phyloP scores from a whole-genome alignment of 768 basidiomycete genomes.

The Naematelia encephala region DNA sequence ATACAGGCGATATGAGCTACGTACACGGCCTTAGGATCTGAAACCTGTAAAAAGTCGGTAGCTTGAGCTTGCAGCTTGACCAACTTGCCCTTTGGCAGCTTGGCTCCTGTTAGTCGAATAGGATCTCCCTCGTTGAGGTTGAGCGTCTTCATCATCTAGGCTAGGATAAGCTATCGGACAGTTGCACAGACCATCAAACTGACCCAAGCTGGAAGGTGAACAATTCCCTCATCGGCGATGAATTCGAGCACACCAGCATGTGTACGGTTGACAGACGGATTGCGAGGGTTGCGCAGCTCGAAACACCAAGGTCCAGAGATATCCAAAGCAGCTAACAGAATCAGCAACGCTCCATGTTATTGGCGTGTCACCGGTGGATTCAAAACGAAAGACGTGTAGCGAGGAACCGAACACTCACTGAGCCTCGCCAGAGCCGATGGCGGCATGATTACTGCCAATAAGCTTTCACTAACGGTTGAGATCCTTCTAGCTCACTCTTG shows the following conservation, averaged over 20 bases:
- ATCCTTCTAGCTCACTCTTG: slow-evolving; percentile 62
- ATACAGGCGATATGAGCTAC: slow-evolving; percentile 46
- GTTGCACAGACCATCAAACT: slow-evolving; percentile 16
- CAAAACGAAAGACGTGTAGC: no score
- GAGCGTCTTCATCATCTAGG: slow-evolving; percentile 93
- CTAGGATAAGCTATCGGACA: slow-evolving; percentile 15
- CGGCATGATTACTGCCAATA: slow-evolving; percentile 83
- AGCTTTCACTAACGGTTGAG: slow-evolving; percentile 3
- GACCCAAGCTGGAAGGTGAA: slow-evolving; percentile 91
- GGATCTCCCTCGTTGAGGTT: slow-evolving; percentile 91
- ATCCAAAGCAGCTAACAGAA: slow-evolving; percentile 64
- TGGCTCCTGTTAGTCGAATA: slow-evolving; percentile 83
- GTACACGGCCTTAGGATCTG: slow-evolving; percentile 96
- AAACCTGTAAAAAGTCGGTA: slow-evolving; percentile 91
- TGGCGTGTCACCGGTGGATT: no score
- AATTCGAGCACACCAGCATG: slow-evolving; percentile 98
- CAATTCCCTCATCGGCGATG: slow-evolving; percentile 92
- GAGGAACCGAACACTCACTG: slow-evolving; percentile 55
- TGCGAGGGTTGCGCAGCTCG: slow-evolving; percentile 80
- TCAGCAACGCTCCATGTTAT: no score
- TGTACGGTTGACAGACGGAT: slow-evolving; percentile 75
- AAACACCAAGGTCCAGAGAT: slow-evolving; percentile 94
- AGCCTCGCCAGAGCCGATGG: slow-evolving; percentile 87
- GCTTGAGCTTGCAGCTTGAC: slow-evolving; percentile 97
- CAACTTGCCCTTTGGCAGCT: slow-evolving; percentile 85